Evolutionary conservation across 2,329 filamentous ascomycete genomes (phyloP), one percentile per base, ranked within the genome.

Genomic region (Sclerotinia sclerotiorum): DNA sequence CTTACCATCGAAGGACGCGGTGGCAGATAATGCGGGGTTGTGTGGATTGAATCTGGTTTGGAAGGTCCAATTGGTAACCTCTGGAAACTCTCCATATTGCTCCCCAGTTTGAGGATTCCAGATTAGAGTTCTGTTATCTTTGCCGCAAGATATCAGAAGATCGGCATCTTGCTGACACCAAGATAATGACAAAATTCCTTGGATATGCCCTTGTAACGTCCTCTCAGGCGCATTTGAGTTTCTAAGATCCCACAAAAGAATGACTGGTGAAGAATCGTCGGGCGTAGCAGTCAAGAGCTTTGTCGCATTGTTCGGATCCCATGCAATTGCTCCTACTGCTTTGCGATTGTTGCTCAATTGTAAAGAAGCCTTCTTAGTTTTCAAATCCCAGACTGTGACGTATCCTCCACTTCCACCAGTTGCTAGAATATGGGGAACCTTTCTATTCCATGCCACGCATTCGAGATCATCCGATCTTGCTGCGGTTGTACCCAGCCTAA

Each of bases 61-160:
- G 83, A 99, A 99, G 7, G 94, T 97, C 94, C 95, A 99, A 80
- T 98, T 99, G n/a, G 94, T 97, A 66, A 97, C 94, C 75, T 97
- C 93, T 5, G 94, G 94, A 77, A 98, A 94, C 80, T 98, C 94
- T 72, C 96, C 95, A 72, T 93, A 90, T 17, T 87, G 84, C 77
- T 95, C 88, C 65, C 94, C 94, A 3, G 91, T 97, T 76, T 95
- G 91, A 1, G 95, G 93, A 79, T 98, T 98, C 95, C 96, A 99
- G 70, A 95, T 89, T 70, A 99, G 86, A 2, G 94, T 97, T 74
- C 92, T 88, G 78, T 98, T 98, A 80, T 99, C 95, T 81, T 98
- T 98, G 73, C 95, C 96, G 73, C 91, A 96, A 2, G 95, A 99
- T 29, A 99, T 84, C 62, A 99, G 82, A 63, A 99, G 84, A 75